phyloP scores from a whole-genome alignment of 345 rosid species.

The Syzygium oleosum region DNA sequence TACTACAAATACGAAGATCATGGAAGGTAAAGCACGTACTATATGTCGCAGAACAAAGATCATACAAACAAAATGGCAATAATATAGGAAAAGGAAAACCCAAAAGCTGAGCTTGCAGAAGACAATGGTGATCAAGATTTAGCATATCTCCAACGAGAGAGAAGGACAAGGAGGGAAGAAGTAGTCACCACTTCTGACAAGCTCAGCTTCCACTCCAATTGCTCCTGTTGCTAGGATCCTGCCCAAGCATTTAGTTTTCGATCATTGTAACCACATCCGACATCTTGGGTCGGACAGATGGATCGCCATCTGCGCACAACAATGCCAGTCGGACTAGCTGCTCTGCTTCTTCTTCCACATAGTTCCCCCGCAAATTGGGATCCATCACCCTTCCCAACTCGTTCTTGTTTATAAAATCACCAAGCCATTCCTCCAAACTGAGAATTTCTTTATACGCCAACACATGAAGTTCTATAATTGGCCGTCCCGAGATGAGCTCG shows the following conservation, averaged over 20 bases:
- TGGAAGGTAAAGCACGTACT: neutral
- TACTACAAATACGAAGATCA: neutral
- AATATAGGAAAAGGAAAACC: neutral
- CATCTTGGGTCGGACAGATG: neutral
- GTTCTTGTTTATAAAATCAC: neutral
- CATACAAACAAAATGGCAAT: neutral
- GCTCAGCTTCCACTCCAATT: neutral
- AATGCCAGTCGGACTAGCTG: neutral
- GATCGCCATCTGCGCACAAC: neutral
- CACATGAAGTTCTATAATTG: accelerated
- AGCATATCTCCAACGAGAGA: neutral
- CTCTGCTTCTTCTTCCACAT: neutral
- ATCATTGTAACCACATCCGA: neutral
- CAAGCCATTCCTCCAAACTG: neutral
- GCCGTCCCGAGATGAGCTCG: neutral
- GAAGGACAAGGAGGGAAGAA: neutral
- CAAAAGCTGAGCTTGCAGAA: no score
- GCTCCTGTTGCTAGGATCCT: neutral
- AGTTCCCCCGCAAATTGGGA: neutral
- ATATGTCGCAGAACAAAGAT: neutral
- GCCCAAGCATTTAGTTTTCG: neutral
- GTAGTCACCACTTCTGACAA: neutral
- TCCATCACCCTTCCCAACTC: neutral
- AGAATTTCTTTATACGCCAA: accelerated
- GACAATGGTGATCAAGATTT: neutral